phyloP scores from a whole-genome alignment of 148 eudicot genomes.

The Talinum fruticosum region DNA sequence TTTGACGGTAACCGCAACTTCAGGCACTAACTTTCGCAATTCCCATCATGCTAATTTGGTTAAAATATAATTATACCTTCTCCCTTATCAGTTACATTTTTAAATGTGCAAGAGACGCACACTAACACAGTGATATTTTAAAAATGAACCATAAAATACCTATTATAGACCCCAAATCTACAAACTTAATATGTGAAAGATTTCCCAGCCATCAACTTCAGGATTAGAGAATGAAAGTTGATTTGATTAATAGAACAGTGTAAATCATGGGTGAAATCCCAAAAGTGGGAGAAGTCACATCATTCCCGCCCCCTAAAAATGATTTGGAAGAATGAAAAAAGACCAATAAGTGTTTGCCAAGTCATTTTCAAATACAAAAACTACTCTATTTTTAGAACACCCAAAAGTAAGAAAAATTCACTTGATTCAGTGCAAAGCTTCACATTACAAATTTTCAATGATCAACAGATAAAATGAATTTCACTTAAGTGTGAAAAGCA shows the following conservation, averaged over 20 bases:
- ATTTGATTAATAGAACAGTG: neutral
- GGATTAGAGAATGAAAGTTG: neutral
- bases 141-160: neutral
- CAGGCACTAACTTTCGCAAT: neutral
- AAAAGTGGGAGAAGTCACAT: too few relatives aligned
- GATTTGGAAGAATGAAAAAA: too few relatives aligned
- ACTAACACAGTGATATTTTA: neutral
- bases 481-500: too few relatives aligned
- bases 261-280: neutral
- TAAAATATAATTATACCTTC: neutral
- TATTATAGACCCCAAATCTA: neutral
- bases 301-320: too few relatives aligned
- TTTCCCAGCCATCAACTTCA: neutral
- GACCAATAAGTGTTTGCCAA: too few relatives aligned
- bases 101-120: neutral
- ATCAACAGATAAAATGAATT: too few relatives aligned
- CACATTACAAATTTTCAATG: too few relatives aligned
- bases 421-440: too few relatives aligned
- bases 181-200: neutral
- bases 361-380: too few relatives aligned
- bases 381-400: too few relatives aligned
- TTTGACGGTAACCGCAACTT: neutral
- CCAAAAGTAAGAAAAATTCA: too few relatives aligned
- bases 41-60: neutral
- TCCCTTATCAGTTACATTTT: neutral